phyloP scores from a whole-genome alignment of 768 basidiomycete species.

The Russula sp. region DNA sequence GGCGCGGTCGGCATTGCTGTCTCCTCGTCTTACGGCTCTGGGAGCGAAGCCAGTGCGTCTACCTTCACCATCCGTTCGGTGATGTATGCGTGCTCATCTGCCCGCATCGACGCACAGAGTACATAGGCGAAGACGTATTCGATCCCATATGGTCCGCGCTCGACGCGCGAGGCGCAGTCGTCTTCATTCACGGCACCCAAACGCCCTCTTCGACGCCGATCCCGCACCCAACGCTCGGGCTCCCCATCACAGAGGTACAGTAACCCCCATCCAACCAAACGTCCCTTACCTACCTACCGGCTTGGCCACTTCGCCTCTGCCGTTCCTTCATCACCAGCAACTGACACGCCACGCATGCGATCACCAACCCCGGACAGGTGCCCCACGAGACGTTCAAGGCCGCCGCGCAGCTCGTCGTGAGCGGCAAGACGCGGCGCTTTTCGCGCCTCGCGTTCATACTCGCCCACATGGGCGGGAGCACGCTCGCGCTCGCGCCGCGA shows the following conservation, averaged over 20 bases:
- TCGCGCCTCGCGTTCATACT: constrained; percentile 57
- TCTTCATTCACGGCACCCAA: constrained; percentile 71
- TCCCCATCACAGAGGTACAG: constrained; percentile 62
- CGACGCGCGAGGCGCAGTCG: constrained; percentile 48
- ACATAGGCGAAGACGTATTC: constrained; percentile 59
- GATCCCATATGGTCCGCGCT: constrained; percentile 69
- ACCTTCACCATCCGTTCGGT: neutral
- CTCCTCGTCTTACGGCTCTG: constrained; percentile 61
- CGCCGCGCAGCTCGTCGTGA: constrained; percentile 69
- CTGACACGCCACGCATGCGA: neutral
- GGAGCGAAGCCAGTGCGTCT: constrained; percentile 45
- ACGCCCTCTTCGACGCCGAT: constrained; percentile 56
- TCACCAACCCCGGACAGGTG: constrained; percentile 38
- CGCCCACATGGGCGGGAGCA: constrained; percentile 69
- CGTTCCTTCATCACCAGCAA: constrained; percentile 4
- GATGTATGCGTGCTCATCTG: neutral
- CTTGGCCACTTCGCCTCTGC: neutral
- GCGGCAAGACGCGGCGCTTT: constrained; percentile 61
- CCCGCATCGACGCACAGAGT: constrained; percentile 37
- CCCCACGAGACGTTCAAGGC: constrained; percentile 82
- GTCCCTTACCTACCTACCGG: too few relatives aligned
- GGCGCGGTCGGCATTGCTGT: constrained; percentile 59
- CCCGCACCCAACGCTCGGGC: constrained; percentile 57
- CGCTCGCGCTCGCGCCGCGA: constrained; percentile 58
- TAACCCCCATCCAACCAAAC: too few relatives aligned